A percentile compares a stretch with the other conserved stretches of the same genome.
These are phyloP conservation scores for Fragilariopsis cylindrus DNA, from an alignment of 108 stramenopile species.

Conservation along the genomic window DNA sequence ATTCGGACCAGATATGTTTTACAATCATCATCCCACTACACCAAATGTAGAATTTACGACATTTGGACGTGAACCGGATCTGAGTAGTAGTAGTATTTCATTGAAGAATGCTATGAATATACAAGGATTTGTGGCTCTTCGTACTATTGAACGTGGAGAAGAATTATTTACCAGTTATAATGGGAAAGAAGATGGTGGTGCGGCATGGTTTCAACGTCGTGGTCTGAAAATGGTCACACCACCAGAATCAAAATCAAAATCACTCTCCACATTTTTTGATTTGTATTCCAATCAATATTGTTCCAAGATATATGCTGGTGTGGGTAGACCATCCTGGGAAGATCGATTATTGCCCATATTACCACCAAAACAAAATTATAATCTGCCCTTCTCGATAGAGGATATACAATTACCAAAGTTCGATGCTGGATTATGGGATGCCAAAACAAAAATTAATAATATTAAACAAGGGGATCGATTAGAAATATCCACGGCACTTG, in stretches of 20 bases:
- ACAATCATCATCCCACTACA: slow-evolving; percentile 39
- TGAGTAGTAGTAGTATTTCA: neutral
- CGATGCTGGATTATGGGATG: slow-evolving; percentile 21
- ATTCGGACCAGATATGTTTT: slow-evolving; percentile 40
- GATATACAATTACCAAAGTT: slow-evolving; percentile 15
- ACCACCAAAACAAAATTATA: slow-evolving; percentile 10
- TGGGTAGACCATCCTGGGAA: slow-evolving; percentile 35
- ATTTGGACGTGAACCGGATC: slow-evolving; percentile 32
- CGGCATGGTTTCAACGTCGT: slow-evolving; percentile 32
- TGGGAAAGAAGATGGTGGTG: slow-evolving; percentile 17
- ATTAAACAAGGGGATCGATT: slow-evolving; percentile 16
- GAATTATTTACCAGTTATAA: slow-evolving; percentile 43
- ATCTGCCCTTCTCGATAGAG: slow-evolving; percentile 8
- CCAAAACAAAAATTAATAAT: slow-evolving; percentile 22
- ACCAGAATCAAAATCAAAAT: neutral
- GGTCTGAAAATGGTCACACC: slow-evolving; percentile 1
- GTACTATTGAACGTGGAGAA: slow-evolving; percentile 39
- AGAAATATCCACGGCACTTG: slow-evolving; percentile 31
- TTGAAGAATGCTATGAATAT: slow-evolving; percentile 14
- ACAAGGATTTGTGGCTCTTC: slow-evolving; percentile 36
- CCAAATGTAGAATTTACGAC: slow-evolving; percentile 39
- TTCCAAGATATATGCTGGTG: slow-evolving; percentile 33
- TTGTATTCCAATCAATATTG: slow-evolving; percentile 22
- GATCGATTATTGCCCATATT: slow-evolving; percentile 29
- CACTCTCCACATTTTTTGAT: neutral